phyloP scores from a whole-genome alignment of 202 grass and related monocot species.

The Setaria viridis region DNA sequence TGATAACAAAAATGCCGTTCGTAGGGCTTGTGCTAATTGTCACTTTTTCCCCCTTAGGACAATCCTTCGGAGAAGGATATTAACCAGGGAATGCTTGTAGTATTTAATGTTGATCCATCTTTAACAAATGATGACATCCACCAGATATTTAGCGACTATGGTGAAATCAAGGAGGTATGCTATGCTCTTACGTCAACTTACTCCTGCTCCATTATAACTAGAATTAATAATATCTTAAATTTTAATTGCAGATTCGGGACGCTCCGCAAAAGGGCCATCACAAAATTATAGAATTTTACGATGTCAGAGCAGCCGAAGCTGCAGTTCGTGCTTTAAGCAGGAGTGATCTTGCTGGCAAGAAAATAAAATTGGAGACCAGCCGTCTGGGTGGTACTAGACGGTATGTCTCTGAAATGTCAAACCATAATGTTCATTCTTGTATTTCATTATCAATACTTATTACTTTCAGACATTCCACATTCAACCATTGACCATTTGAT shows the following conservation, averaged over 20 bases:
- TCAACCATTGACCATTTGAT: neutral
- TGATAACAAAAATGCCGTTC: neutral
- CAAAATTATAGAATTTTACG: slow-evolving; percentile 97
- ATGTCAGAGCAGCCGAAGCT: slow-evolving; percentile 83
- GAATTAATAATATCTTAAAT: slow-evolving; percentile 25
- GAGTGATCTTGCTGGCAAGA: slow-evolving; percentile 79
- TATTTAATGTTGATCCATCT: slow-evolving; percentile 84
- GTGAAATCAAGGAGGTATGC: slow-evolving; percentile 89
- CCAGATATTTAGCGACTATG: slow-evolving; percentile 83
- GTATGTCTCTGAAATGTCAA: slow-evolving; percentile 49
- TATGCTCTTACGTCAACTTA: slow-evolving; percentile 44
- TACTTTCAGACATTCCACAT: neutral
- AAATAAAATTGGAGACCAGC: slow-evolving; percentile 76
- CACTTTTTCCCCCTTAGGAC: slow-evolving; percentile 53
- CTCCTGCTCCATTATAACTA: slow-evolving; percentile 20
- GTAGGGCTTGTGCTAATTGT: slow-evolving; percentile 15
- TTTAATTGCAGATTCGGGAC: slow-evolving; percentile 70
- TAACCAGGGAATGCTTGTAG: slow-evolving; percentile 90
- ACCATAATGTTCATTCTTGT: neutral
- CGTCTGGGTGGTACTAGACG: slow-evolving; percentile 65
- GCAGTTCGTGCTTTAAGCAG: slow-evolving; percentile 75
- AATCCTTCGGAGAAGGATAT: slow-evolving; percentile 91
- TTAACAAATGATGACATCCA: slow-evolving; percentile 83
- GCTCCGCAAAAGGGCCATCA: slow-evolving; percentile 69
- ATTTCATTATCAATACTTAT: slow-evolving; percentile 25